A percentile compares a stretch with the other conserved stretches of the same genome.
Evolutionary conservation across 331 rosid species (phyloP).

Genomic region (Acacia concinna): DNA sequence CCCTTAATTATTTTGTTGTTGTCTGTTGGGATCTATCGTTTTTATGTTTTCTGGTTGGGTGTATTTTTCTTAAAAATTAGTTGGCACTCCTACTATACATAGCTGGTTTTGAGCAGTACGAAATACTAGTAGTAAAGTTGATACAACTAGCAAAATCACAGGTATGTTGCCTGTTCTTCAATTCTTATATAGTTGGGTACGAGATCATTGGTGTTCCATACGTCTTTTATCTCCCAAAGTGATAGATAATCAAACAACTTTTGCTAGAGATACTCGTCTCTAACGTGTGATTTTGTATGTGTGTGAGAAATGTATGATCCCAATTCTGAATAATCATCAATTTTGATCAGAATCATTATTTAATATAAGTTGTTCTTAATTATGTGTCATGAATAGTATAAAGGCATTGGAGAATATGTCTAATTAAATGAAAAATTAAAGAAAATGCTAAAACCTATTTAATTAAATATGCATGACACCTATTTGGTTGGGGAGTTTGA

Average conservation of each 20-base stretch:
- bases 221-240: neutral
- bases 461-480: no score
- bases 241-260: neutral
- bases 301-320: neutral
- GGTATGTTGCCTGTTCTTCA: constrained; percentile 59
- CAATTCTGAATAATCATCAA: neutral
- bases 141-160: constrained; percentile 38
- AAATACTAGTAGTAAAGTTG: constrained; percentile 57
- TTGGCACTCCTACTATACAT: neutral
- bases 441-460: neutral
- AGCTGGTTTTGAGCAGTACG: neutral
- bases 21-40: constrained; percentile 3
- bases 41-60: neutral
- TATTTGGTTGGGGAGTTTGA: neutral
- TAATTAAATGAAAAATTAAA: no score
- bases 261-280: neutral
- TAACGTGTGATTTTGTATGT: neutral
- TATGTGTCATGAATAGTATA: neutral
- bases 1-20: neutral
- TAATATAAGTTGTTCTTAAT: neutral
- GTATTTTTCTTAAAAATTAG: neutral
- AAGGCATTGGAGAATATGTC: neutral
- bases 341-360: neutral
- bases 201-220: constrained; percentile 62
- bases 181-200: constrained; percentile 50